phyloP scores from a whole-genome alignment of 1,139 yeast species.

The Taphrina flavorubra region DNA sequence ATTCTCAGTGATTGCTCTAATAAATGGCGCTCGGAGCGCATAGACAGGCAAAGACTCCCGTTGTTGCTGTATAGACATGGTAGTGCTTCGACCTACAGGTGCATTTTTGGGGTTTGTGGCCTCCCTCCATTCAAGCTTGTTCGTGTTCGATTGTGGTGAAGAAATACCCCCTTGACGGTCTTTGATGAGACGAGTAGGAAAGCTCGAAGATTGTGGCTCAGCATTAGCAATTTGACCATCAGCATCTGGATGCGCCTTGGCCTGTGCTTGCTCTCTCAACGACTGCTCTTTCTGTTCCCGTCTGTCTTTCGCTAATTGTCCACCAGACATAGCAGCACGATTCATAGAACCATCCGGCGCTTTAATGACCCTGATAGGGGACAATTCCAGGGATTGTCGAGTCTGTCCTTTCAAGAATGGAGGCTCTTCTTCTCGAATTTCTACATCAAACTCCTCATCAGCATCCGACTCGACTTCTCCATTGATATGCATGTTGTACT shows the following conservation, averaged over 20 bases:
- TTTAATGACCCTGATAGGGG: conserved; percentile 64
- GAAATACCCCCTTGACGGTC: conserved; percentile 46
- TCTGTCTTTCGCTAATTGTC: conserved; percentile 68
- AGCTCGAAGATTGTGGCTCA: conserved; percentile 45
- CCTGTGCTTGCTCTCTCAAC: conserved; percentile 58
- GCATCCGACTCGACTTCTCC: conserved; percentile 53
- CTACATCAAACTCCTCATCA: conserved; percentile 72
- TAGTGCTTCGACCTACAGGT: conserved; percentile 63
- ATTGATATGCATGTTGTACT: conserved; percentile 52
- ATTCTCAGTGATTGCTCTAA: conserved; percentile 68
- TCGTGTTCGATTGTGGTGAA: conserved; percentile 45
- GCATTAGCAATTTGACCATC: conserved; percentile 40
- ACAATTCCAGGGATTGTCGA: conserved; percentile 55
- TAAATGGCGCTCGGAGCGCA: conserved; percentile 64
- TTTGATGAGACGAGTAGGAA: conserved; percentile 21
- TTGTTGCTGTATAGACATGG: conserved; percentile 62
- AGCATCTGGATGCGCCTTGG: conserved; percentile 49
- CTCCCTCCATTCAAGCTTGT: conserved; percentile 59
- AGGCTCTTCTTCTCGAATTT: conserved; percentile 72
- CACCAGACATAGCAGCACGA: conserved; percentile 79
- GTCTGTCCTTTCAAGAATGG: conserved; percentile 69
- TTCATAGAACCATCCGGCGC: conserved; percentile 81
- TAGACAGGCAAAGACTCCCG: conserved; percentile 75
- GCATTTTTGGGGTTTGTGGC: conserved; percentile 54
- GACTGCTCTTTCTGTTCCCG: conserved; percentile 63